These are phyloP conservation scores for Pseudocercospora eumusae DNA, from an alignment of 2,329 filamentous ascomycete species.

Conservation along the genomic window DNA sequence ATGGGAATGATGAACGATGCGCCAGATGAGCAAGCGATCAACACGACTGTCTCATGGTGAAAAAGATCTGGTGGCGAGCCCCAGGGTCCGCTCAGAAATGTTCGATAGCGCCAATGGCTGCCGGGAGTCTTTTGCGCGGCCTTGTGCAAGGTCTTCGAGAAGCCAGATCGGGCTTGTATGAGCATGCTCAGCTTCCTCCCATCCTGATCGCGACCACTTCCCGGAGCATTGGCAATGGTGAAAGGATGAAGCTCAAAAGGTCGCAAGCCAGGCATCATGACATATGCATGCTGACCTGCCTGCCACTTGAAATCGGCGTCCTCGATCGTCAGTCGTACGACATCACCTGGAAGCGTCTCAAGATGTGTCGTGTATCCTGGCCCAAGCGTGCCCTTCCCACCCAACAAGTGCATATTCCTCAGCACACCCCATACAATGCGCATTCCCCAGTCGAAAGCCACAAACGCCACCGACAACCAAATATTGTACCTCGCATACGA, in stretches of 20 bases:
- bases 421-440: slow-evolving; percentile 32
- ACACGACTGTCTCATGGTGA: slow-evolving; percentile 62
- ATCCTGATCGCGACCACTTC: slow-evolving; percentile 56
- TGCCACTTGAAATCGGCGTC: slow-evolving; percentile 60
- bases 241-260: slow-evolving; percentile 66
- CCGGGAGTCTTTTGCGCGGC: slow-evolving; percentile 25
- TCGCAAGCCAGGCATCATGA: slow-evolving; percentile 56
- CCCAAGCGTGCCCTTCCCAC: slow-evolving; percentile 1
- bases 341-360: slow-evolving; percentile 54
- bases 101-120: slow-evolving; percentile 20
- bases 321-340: slow-evolving; percentile 59
- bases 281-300: slow-evolving; percentile 64
- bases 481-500: slow-evolving; percentile 36
- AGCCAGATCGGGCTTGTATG: slow-evolving; percentile 37
- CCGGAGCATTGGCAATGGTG: slow-evolving; percentile 50
- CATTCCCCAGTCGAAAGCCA: slow-evolving; percentile 36
- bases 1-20: slow-evolving; percentile 60
- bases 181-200: slow-evolving; percentile 27
- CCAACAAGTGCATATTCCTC: slow-evolving; percentile 33
- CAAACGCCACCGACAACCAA: slow-evolving; percentile 35
- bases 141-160: slow-evolving; percentile 33
- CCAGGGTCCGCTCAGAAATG: slow-evolving; percentile 37
- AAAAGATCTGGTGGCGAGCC: slow-evolving; percentile 44
- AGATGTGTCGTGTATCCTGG: slow-evolving; percentile 33
- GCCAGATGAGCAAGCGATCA: slow-evolving; percentile 63